Percentiles rank a stretch among this genome's conserved stretches.
These are phyloP conservation scores for Nigrospora sphaerica DNA, from an alignment of 2,329 filamentous ascomycete genomes.

Conservation along the genomic window DNA sequence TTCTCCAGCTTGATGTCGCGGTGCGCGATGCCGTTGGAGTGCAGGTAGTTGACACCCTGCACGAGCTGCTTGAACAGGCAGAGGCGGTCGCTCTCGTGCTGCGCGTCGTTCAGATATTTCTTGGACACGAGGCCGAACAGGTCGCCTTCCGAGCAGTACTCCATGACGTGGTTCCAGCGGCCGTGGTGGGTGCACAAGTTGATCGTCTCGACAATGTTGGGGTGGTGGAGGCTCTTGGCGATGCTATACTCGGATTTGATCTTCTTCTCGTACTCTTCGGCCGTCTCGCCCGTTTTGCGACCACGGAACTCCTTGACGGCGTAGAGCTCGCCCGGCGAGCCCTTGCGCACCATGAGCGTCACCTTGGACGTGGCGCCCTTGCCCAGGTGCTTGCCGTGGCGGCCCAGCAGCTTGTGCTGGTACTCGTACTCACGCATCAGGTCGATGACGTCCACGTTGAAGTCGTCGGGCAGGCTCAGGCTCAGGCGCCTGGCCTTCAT, in stretches of 20 bases:
- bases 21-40: conserved; percentile 79
- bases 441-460: conserved; percentile 63
- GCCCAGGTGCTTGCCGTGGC: conserved; percentile 68
- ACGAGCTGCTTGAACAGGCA: conserved; percentile 89
- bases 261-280: conserved; percentile 75
- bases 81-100: conserved; percentile 61
- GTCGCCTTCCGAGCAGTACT: conserved; percentile 79
- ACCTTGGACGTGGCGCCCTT: conserved; percentile 81
- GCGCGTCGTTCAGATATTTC: conserved; percentile 57
- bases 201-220: conserved; percentile 78
- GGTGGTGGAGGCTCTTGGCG: conserved; percentile 76
- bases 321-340: conserved; percentile 57
- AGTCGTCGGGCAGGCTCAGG: conserved; percentile 65
- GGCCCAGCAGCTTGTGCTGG: conserved; percentile 62
- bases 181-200: conserved; percentile 67
- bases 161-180: conserved; percentile 89
- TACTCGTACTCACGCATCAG: conserved; percentile 65
- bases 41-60: conserved; percentile 75
- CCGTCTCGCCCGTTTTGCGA: conserved; percentile 61
- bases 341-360: conserved; percentile 69
- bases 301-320: conserved; percentile 85
- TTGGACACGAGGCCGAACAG: conserved; percentile 69
- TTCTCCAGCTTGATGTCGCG: conserved; percentile 91
- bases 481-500: conserved; percentile 75
- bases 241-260: conserved; percentile 89